Percentiles rank a stretch among this genome's conserved stretches.
These are phyloP conservation scores for Coelastrella sp. DNA, from an alignment of 139 green algal species.

Conservation along the genomic window DNA sequence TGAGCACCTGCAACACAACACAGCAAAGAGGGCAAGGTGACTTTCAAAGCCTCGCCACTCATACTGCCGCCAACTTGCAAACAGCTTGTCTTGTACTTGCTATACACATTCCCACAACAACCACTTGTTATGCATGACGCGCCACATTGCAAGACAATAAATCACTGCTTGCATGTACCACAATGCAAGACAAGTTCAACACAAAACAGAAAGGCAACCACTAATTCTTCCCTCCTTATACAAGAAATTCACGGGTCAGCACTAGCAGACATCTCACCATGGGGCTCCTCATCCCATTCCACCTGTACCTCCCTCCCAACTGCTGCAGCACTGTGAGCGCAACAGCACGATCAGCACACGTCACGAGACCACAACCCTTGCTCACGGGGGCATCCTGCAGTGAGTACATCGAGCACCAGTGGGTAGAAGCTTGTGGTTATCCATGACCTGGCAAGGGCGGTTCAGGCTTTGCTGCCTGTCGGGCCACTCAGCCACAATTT, in stretches of 20 bases:
- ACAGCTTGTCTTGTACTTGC: neutral
- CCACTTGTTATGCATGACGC: neutral
- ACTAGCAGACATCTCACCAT: neutral
- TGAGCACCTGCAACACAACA: neutral
- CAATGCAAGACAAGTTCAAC: too few species aligned
- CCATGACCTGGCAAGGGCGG: too few species aligned
- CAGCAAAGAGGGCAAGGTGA: neutral
- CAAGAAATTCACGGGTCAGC: neutral
- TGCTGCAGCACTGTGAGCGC: neutral
- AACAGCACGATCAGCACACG: neutral
- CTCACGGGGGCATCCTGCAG: slow-evolving; percentile 46
- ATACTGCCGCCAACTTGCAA: too few species aligned
- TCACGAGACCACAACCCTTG: slow-evolving; percentile 70
- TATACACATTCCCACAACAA: neutral
- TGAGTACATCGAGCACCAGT: neutral
- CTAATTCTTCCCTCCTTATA: neutral
- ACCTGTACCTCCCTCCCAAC: neutral
- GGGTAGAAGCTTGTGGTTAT: too few species aligned
- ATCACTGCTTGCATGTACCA: too few species aligned
- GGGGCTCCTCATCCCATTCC: neutral
- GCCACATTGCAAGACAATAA: too few species aligned
- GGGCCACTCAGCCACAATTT: neutral
- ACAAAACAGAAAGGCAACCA: too few species aligned
- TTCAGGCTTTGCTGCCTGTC: too few species aligned
- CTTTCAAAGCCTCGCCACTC: neutral